Conservation (phyloP, 2,329 filamentous ascomycete species). For the Epichloe aotearoae region DNA sequence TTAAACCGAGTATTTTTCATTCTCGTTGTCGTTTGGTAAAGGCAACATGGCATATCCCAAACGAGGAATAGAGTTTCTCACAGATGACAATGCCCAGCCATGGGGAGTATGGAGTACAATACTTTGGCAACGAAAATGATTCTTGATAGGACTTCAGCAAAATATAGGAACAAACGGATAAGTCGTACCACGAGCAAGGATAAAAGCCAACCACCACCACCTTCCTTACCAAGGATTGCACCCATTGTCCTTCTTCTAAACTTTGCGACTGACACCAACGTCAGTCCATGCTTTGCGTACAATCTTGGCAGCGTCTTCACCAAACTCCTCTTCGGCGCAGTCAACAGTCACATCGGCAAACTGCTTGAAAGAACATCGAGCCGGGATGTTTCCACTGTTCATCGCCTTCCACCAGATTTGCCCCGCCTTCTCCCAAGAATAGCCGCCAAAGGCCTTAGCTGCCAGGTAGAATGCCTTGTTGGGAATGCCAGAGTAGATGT, state of each 20-base stretch:
- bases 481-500: conserved; percentile 43
- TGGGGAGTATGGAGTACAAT: no score
- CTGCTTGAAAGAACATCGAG: conserved; percentile 30
- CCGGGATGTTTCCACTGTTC: conserved; percentile 27
- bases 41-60: no score
- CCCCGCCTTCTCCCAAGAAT: conserved; percentile 40
- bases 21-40: no score
- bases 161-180: neutral
- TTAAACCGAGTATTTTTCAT: no score
- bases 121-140: neutral
- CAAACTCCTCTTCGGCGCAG: conserved; percentile 30
- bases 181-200: neutral
- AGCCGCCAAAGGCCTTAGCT: conserved; percentile 34
- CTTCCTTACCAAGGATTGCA: conserved; percentile 6
- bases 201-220: neutral
- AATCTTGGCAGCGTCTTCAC: conserved; percentile 25
- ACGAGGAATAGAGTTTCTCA: no score
- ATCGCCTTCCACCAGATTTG: conserved; percentile 40
- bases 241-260: conserved; percentile 8
- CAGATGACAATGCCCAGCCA: no score
- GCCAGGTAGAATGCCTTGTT: conserved; percentile 43
- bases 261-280: conserved; percentile 27
- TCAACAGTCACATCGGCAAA: conserved; percentile 36
- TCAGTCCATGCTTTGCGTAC: conserved; percentile 34
- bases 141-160: neutral